phyloP scores from a whole-genome alignment of 441 rosid species.

The Erodium texanum region DNA sequence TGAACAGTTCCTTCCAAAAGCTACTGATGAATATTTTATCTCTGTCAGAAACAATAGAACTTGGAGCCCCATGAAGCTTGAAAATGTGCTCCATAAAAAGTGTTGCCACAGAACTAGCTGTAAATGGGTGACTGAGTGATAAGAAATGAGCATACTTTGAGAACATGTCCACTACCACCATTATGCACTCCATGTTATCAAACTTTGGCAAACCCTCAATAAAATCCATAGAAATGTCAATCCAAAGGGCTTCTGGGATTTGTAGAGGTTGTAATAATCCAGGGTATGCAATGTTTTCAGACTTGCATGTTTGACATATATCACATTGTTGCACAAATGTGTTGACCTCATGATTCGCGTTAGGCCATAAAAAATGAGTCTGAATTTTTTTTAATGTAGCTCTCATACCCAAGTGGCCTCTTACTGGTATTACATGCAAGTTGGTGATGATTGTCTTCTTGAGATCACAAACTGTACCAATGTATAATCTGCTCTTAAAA shows the following conservation, averaged over 20 bases:
- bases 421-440: neutral
- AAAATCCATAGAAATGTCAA: neutral
- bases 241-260: neutral
- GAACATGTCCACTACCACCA: neutral
- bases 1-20: neutral
- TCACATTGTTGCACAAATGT: neutral
- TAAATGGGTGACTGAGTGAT: neutral
- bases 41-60: no score
- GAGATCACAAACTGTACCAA: neutral
- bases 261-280: neutral
- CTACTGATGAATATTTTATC: neutral
- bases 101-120: neutral
- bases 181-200: neutral
- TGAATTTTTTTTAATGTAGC: neutral
- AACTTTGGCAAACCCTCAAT: neutral
- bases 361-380: neutral
- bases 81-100: neutral
- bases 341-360: neutral
- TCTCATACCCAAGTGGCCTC: neutral
- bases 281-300: neutral
- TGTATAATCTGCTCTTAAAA: neutral
- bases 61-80: neutral
- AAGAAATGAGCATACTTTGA: neutral
- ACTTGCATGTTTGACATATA: neutral
- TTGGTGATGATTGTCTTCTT: neutral